Evolutionary conservation across 1,284 basidiomycete species (phyloP).

Genomic region (Ganoderma meredithae): DNA sequence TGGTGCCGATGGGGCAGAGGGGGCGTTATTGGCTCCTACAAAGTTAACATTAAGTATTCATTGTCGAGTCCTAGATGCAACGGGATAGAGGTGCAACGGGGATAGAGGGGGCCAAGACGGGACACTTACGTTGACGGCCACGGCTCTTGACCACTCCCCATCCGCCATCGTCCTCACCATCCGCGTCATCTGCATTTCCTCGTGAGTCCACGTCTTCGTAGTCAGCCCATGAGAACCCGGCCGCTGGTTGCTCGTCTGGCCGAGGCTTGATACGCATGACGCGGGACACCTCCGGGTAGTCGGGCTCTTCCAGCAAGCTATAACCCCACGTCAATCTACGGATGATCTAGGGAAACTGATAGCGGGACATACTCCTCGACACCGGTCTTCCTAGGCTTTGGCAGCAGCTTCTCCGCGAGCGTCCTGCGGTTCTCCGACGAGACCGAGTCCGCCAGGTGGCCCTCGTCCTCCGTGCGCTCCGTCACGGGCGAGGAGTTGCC

Average conservation of each 20-base stretch:
- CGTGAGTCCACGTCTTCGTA: slow-evolving; percentile 70
- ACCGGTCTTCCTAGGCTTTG: slow-evolving; percentile 66
- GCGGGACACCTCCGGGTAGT: slow-evolving; percentile 60
- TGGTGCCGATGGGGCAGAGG: slow-evolving; percentile 30
- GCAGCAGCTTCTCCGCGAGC: slow-evolving; percentile 64
- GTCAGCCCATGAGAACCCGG: slow-evolving; percentile 76
- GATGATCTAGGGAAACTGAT: slow-evolving; percentile 10
- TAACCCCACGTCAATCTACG: slow-evolving; percentile 15
- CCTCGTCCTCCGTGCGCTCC: slow-evolving; percentile 52
- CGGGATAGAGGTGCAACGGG: too few relatives aligned
- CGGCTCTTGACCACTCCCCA: slow-evolving; percentile 79
- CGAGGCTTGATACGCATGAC: slow-evolving; percentile 69
- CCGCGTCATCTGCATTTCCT: slow-evolving; percentile 57
- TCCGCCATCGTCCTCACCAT: slow-evolving; percentile 63
- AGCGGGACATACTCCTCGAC: slow-evolving; percentile 65
- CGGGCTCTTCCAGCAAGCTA: slow-evolving; percentile 70
- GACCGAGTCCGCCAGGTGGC: slow-evolving; percentile 29
- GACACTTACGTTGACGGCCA: slow-evolving; percentile 52
- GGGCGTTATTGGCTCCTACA: slow-evolving; percentile 32
- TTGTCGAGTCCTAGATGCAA: background rate
- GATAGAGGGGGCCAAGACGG: background rate
- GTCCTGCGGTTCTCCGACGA: slow-evolving; percentile 47
- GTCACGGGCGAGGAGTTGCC: slow-evolving; percentile 60
- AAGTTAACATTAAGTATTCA: background rate
- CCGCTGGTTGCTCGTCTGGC: slow-evolving; percentile 62